Percentiles rank a stretch among this genome's conserved stretches.
Evolutionary conservation across 192 early-diverging fungal genomes (phyloP).

Genomic region (Martensiomyces pterosporus): DNA sequence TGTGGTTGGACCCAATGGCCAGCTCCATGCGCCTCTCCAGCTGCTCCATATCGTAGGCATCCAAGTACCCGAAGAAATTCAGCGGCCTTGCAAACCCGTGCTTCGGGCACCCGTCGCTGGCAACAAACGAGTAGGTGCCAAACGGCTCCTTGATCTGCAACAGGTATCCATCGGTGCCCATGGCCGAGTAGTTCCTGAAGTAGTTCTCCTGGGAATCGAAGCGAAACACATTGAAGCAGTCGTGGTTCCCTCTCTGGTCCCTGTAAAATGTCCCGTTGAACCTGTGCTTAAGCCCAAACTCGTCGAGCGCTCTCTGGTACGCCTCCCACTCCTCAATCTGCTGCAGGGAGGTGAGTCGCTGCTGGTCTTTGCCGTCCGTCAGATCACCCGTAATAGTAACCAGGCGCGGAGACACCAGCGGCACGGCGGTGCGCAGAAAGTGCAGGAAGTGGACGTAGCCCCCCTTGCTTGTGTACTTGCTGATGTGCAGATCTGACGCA

Average conservation of each 20-base stretch:
- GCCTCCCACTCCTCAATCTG: constrained; percentile 77
- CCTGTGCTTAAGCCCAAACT: constrained; percentile 43
- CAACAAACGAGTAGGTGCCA: constrained; percentile 81
- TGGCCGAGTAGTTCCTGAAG: constrained; percentile 56
- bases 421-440: constrained; percentile 68
- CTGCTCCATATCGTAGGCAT: constrained; percentile 66
- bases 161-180: constrained; percentile 51
- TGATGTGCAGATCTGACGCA: constrained; percentile 86
- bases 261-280: constrained; percentile 65
- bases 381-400: constrained; percentile 83
- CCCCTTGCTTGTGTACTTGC: constrained; percentile 60
- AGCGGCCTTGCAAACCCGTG: constrained; percentile 74
- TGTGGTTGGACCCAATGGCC: constrained; percentile 57
- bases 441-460: constrained; percentile 72
- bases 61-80: constrained; percentile 89
- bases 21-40: constrained; percentile 54
- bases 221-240: constrained; percentile 77
- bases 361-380: constrained; percentile 79
- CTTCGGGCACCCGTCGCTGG: constrained; percentile 73
- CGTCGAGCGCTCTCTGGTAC: constrained; percentile 62
- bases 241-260: constrained; percentile 93
- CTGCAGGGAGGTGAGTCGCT: constrained; percentile 65
- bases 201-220: constrained; percentile 60
- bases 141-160: constrained; percentile 60
- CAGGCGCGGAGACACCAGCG: constrained; percentile 71